A percentile compares a stretch with the other conserved stretches of the same genome.
Evolutionary conservation across 2,329 filamentous ascomycete genomes (phyloP).

Genomic region (Fusarium sp.): DNA sequence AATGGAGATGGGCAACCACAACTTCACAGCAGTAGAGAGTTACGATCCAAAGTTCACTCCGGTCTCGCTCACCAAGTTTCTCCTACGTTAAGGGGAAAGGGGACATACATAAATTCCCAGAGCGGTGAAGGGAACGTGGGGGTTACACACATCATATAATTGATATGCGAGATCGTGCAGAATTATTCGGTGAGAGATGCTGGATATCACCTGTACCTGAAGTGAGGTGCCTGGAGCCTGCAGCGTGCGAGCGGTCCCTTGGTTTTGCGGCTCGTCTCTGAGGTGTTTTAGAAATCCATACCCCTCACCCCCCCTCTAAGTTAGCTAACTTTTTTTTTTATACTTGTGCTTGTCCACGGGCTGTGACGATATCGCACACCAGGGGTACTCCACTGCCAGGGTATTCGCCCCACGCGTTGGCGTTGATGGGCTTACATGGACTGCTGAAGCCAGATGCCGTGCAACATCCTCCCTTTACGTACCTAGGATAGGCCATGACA

Average conservation of each 20-base stretch:
- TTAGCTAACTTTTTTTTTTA: conserved; percentile 3
- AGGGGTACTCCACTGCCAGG: conserved; percentile 27
- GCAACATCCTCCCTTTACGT: not conserved
- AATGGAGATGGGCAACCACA: conserved; percentile 2
- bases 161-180: conserved; percentile 33
- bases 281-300: conserved; percentile 12
- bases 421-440: conserved; percentile 12
- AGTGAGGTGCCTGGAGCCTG: conserved; percentile 10
- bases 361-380: conserved; percentile 39
- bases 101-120: conserved; percentile 1
- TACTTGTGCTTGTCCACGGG: conserved; percentile 2
- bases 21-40: not conserved
- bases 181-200: conserved; percentile 29
- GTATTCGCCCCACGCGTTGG: conserved; percentile 22
- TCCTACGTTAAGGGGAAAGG: conserved; percentile 1
- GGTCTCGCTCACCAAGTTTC: conserved; percentile 31
- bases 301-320: conserved; percentile 31
- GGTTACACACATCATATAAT: conserved; percentile 26
- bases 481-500: not conserved
- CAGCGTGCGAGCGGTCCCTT: conserved; percentile 12
- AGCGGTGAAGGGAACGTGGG: conserved; percentile 37
- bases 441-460: not conserved
- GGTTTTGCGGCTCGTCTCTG: conserved; percentile 16
- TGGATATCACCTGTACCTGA: conserved; percentile 21
- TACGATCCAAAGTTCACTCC: conserved; percentile 9